phyloP scores from a whole-genome alignment of 257 asterid species.

The Solanum bulbocastanum region DNA sequence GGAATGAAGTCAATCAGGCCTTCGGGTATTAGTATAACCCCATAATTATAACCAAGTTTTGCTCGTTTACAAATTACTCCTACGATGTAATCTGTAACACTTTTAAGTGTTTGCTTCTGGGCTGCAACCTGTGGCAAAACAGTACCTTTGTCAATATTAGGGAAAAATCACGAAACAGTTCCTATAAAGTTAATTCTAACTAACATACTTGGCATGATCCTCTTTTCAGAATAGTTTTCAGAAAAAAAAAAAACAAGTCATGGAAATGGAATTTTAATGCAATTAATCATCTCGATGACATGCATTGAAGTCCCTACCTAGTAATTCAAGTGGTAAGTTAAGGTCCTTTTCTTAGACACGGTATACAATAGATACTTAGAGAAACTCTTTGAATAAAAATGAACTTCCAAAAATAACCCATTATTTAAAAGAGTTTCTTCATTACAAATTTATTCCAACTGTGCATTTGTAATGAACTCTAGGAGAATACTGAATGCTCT shows the following conservation, averaged over 20 bases:
- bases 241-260: not conserved
- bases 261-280: not conserved
- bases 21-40: constrained; percentile 96
- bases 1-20: constrained; percentile 98
- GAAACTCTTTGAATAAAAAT: not conserved
- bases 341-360: not conserved
- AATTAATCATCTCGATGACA: not conserved
- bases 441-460: not conserved
- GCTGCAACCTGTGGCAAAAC: constrained; percentile 62
- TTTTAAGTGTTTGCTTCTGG: constrained; percentile 78
- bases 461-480: not conserved
- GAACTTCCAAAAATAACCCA: not conserved
- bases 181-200: not conserved
- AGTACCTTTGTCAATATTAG: not conserved
- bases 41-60: constrained; percentile 78
- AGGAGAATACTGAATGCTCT: not conserved
- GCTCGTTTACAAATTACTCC: constrained; percentile 87
- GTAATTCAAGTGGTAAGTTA: not conserved
- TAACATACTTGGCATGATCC: not conserved
- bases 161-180: not conserved
- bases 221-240: not conserved
- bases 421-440: not conserved
- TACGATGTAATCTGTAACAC: constrained; percentile 74
- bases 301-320: not conserved
- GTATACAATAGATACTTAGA: not conserved